Evolutionary conservation across 2,329 filamentous ascomycete species (phyloP), one percentile per base, ranked within the genome.

Genomic region (Sporothrix brasiliensis): DNA sequence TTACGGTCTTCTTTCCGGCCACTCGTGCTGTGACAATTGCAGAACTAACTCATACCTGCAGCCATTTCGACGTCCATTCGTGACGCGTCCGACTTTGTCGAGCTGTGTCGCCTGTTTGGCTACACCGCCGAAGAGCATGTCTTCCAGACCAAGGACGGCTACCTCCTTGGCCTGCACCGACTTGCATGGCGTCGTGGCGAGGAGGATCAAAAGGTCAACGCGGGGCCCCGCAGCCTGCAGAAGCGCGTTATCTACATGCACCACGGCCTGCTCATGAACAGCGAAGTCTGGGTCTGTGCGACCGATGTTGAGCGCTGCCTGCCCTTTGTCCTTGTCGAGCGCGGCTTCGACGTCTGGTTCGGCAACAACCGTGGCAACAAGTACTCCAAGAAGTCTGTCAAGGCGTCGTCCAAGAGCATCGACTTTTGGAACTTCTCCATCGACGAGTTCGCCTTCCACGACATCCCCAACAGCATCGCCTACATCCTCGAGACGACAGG

Each of bases 351-450:
- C 82, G 94, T 98, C 74, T 99, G 95, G 92, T 85, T 99, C 73
- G 95, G 95, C 67, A 99, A 99, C 80, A 99, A 99, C 77, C 90
- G 95, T 49, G 95, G 95, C 66, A 99, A 99, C 85, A 99, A 99
- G 79, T 99, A 99, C 81, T 97, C 93, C 60, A 99, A 98, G 80
- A 99, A 99, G 81, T 94, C 90, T 2, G 88, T 94, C 67, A 86
- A 90, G 71, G 84, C 85, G 73, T 90, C 92, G 0, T 94, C 95
- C 0, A 90, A 88, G 0, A 90, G 91, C 2, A 82, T 86, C 50
- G 85, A 88, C 16, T 99, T 99, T 79, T 99, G 95, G 95, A 91
- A 97, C 79, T 99, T 99, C 78, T 97, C 93, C 67, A 98, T 99
- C 78, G 95, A 99, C 78, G 92, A 99, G 77, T 99, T 99, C 78